Evolutionary conservation across 139 green algal species (phyloP).

Genomic region (Picochlorum sp.): DNA sequence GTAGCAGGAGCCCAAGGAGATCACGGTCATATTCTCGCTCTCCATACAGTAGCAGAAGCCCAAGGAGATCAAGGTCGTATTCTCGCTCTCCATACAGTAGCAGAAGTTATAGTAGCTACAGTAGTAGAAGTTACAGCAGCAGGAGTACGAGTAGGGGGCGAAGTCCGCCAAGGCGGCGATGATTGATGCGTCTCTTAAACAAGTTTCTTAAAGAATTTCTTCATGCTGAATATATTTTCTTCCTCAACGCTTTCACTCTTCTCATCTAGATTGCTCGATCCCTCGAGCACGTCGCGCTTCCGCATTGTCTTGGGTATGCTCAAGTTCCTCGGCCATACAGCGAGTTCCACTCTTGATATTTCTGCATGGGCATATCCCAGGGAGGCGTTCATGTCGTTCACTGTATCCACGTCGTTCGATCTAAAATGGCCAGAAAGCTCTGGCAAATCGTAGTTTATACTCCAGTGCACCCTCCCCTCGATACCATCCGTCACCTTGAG

Average conservation of each 20-base stretch:
- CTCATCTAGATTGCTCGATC: neutral
- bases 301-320: neutral
- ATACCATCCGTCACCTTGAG: neutral
- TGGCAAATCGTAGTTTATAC: constrained; percentile 18
- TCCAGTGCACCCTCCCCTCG: constrained; percentile 19
- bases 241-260: too few relatives aligned
- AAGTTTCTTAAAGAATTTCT: too few relatives aligned
- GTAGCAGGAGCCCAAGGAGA: constrained; percentile 1
- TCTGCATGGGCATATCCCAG: constrained; percentile 25
- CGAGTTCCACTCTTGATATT: constrained; percentile 22
- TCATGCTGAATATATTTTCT: too few relatives aligned
- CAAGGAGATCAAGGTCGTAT: neutral
- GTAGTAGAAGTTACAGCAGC: neutral
- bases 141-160: neutral
- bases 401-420: constrained; percentile 2
- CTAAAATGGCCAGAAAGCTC: constrained; percentile 18
- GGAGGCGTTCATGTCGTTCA: constrained; percentile 11
- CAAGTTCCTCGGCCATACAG: constrained; percentile 16
- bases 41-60: neutral
- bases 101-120: neutral
- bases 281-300: neutral
- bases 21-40: neutral
- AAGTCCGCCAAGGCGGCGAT: neutral
- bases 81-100: neutral
- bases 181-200: neutral